These are phyloP conservation scores for Alternaria sp. DNA, from an alignment of 2,329 filamentous ascomycete species.

Conservation along the genomic window DNA sequence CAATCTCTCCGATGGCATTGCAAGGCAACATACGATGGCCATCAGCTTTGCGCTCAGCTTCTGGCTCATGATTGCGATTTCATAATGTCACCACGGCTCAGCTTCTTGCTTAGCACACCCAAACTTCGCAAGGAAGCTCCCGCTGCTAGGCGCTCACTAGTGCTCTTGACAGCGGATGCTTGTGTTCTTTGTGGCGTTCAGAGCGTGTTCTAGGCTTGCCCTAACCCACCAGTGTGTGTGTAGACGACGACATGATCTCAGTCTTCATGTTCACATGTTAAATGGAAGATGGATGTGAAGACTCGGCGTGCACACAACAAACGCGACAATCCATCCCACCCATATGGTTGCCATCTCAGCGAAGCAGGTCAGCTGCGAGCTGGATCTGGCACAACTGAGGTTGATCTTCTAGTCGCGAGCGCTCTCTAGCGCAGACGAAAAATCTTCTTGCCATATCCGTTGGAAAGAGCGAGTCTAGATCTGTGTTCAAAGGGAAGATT, in stretches of 20 bases:
- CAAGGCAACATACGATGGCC: conserved; percentile 2
- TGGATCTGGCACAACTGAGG: background rate
- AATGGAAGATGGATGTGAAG: background rate
- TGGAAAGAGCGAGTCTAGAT: background rate
- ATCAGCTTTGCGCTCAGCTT: conserved; percentile 8
- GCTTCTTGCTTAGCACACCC: conserved; percentile 3
- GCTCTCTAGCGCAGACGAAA: background rate
- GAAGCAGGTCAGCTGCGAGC: background rate
- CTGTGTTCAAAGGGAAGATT: background rate
- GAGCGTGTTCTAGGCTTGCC: conserved; percentile 14
- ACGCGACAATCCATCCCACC: background rate
- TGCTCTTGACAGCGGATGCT: conserved; percentile 22
- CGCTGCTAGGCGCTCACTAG: conserved; percentile 25
- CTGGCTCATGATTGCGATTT: conserved; percentile 1
- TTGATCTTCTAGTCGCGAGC: background rate
- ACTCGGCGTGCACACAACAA: background rate
- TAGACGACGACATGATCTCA: background rate
- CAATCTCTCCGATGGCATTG: background rate
- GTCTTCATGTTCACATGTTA: background rate
- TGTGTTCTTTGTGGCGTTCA: conserved; percentile 21
- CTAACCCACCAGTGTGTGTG: conserved; percentile 5
- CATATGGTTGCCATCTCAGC: background rate
- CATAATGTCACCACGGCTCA: conserved; percentile 1
- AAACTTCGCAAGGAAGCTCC: conserved; percentile 16
- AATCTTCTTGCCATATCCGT: background rate